Conservation (phyloP, 768 basidiomycete species). For the Leccinum imitatum region DNA sequence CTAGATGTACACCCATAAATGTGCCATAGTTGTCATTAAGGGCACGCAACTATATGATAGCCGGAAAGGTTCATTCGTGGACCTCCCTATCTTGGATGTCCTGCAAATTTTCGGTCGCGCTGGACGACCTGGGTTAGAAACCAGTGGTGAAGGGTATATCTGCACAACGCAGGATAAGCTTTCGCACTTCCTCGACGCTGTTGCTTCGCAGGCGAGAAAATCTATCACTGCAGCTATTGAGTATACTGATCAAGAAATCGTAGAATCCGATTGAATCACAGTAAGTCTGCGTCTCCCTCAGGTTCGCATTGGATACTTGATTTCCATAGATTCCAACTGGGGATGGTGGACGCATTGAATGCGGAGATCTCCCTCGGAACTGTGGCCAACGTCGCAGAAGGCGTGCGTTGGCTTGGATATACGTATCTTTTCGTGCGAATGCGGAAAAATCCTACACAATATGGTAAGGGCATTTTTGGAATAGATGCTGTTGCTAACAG, state of each 20-base stretch:
- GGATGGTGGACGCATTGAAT: constrained; percentile 89
- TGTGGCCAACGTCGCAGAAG: constrained; percentile 83
- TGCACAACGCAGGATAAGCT: constrained; percentile 95
- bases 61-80: constrained; percentile 83
- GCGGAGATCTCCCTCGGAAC: constrained; percentile 96
- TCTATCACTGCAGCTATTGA: background rate
- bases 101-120: constrained; percentile 98
- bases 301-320: background rate
- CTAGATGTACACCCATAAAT: constrained; percentile 9
- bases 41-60: constrained; percentile 97
- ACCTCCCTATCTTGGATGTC: constrained; percentile 93
- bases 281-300: constrained; percentile 41
- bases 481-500: constrained; percentile 2
- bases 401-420: constrained; percentile 92
- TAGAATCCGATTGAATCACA: constrained; percentile 96
- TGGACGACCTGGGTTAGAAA: constrained; percentile 83
- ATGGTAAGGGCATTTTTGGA: constrained; percentile 49
- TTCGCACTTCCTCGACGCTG: constrained; percentile 82
- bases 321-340: constrained; percentile 63
- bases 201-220: constrained; percentile 73
- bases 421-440: constrained; percentile 96
- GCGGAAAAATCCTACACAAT: constrained; percentile 85
- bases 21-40: constrained; percentile 79
- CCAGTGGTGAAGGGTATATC: constrained; percentile 95
- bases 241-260: constrained; percentile 2